These are phyloP conservation scores for Syzygium oleosum DNA, from an alignment of 345 rosid genomes.

Conservation along the genomic window DNA sequence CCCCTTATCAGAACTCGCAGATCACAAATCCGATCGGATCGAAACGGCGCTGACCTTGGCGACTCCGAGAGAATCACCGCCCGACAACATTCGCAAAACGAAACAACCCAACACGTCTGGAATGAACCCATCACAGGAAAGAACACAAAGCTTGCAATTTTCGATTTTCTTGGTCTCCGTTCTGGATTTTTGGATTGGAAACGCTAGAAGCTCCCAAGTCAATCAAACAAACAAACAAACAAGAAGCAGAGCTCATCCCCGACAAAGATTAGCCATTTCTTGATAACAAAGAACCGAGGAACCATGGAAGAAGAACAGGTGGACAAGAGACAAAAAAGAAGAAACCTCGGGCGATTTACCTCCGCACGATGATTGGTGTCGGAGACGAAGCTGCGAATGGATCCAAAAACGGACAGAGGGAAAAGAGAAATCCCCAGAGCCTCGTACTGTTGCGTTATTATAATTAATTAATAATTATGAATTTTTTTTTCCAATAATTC, in stretches of 20 bases:
- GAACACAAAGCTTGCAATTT: background rate
- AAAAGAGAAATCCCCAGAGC: background rate
- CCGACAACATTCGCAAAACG: background rate
- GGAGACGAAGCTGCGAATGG: background rate
- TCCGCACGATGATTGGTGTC: background rate
- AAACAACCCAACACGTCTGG: background rate
- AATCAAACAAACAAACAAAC: background rate
- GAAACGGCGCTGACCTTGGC: background rate
- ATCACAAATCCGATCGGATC: background rate
- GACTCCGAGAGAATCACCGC: background rate
- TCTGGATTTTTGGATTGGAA: background rate
- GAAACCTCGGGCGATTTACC: background rate
- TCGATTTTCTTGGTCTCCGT: background rate
- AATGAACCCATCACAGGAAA: background rate
- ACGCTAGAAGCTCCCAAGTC: background rate
- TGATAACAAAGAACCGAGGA: background rate
- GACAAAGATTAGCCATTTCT: background rate
- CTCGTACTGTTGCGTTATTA: background rate
- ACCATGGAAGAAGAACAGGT: background rate
- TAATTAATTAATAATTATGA: background rate
- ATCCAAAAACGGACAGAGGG: background rate
- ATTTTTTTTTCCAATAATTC: too few species aligned
- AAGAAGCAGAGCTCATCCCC: background rate
- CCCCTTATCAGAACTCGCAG: background rate
- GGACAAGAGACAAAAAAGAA: background rate